phyloP scores from a whole-genome alignment of 129 eudicot genomes.

The Lactuca sativa region DNA sequence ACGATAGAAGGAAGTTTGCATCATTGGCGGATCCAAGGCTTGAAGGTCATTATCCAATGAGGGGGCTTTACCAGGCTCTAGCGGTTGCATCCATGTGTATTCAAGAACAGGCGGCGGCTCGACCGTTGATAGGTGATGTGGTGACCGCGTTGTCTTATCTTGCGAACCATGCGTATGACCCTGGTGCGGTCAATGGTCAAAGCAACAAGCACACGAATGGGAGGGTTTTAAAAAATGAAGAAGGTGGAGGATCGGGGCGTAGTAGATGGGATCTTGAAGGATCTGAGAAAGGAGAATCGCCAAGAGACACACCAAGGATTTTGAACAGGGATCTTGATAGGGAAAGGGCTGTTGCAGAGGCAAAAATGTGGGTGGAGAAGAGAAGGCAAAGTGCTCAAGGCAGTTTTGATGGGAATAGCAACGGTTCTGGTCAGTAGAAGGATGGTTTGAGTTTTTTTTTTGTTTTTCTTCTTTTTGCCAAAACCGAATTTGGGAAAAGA shows the following conservation, averaged over 20 bases:
- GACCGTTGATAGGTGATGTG: conserved; percentile 89
- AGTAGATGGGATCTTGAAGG: conserved; percentile 77
- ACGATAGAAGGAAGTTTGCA: conserved; percentile 68
- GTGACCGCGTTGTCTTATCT: conserved; percentile 91
- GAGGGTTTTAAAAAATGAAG: conserved; percentile 55
- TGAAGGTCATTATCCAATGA: conserved; percentile 75
- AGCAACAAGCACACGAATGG: conserved; percentile 32
- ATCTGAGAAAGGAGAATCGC: conserved; percentile 81
- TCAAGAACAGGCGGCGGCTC: conserved; percentile 93
- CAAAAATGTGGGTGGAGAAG: conserved; percentile 96
- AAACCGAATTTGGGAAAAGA: conserved; percentile 19
- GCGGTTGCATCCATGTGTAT: conserved; percentile 95
- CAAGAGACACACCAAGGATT: conserved; percentile 67
- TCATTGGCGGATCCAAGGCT: conserved; percentile 76
- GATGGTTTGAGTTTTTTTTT: not conserved
- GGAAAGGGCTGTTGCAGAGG: conserved; percentile 95
- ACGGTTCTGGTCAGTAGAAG: conserved; percentile 19
- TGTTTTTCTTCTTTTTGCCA: conserved; percentile 7
- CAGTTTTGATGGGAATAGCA: conserved; percentile 57
- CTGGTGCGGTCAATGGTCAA: conserved; percentile 43
- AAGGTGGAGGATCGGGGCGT: conserved; percentile 73
- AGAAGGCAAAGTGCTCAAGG: conserved; percentile 72
- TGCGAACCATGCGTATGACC: conserved; percentile 78
- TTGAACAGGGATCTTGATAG: conserved; percentile 70
- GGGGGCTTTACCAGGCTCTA: conserved; percentile 87